Conservation (phyloP, 2,329 filamentous ascomycete species). For the Colletotrichum gloeosporioides region DNA sequence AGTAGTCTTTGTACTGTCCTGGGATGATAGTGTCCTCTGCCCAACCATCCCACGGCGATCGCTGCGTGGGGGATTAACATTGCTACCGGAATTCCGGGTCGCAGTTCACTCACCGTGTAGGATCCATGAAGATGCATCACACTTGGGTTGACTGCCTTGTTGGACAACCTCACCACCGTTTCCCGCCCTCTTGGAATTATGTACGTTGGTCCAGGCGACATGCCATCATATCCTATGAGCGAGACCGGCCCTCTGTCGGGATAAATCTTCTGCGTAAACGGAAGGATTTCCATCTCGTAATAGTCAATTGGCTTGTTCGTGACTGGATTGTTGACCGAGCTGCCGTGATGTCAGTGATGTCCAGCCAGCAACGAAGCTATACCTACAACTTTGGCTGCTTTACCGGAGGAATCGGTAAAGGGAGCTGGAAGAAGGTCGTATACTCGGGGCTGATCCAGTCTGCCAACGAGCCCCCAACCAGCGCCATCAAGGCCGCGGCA, state of each 20-base stretch:
- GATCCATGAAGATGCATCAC: slow-evolving; percentile 62
- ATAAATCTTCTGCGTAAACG: slow-evolving; percentile 32
- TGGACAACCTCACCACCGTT: slow-evolving; percentile 58
- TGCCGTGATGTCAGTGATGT: slow-evolving; percentile 11
- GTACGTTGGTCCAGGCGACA: slow-evolving; percentile 59
- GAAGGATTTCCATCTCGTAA: background rate
- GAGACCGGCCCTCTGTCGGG: slow-evolving; percentile 35
- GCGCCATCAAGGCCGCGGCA: background rate
- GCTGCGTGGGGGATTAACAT: slow-evolving; percentile 18
- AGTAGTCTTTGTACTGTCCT: slow-evolving; percentile 66
- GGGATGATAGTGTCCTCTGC: slow-evolving; percentile 54
- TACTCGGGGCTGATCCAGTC: background rate
- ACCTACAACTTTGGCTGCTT: background rate
- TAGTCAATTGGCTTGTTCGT: background rate
- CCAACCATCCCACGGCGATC: slow-evolving; percentile 46
- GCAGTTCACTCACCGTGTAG: slow-evolving; percentile 34
- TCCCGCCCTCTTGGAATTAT: slow-evolving; percentile 53
- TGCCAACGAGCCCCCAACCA: background rate
- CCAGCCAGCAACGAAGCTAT: background rate
- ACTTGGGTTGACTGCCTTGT: slow-evolving; percentile 47
- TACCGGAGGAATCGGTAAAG: background rate
- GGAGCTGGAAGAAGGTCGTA: background rate
- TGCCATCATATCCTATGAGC: slow-evolving; percentile 57
- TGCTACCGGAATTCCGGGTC: background rate
- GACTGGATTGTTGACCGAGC: background rate